Conservation (phyloP, 1,284 basidiomycete species). For the Malassezia equina region DNA sequence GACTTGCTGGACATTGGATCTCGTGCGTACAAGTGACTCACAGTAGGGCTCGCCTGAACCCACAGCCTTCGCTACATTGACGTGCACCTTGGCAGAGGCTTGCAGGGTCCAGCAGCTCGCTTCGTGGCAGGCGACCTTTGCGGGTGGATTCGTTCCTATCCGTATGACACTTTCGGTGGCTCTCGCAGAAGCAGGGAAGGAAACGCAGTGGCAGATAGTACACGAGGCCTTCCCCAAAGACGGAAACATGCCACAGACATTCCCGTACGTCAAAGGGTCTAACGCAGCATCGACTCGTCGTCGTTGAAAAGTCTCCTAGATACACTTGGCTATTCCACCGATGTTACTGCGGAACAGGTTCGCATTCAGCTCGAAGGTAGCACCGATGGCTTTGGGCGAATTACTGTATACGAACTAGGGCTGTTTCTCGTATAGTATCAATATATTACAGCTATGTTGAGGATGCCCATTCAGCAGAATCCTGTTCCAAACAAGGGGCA, state of each 20-base stretch:
- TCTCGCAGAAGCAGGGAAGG: not conserved
- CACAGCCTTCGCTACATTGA: not conserved
- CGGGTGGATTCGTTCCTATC: conserved; percentile 12
- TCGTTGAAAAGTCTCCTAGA: not conserved
- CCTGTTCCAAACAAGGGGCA: not conserved
- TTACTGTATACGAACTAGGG: conserved; percentile 7
- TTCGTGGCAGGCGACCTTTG: conserved; percentile 6
- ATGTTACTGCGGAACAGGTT: not conserved
- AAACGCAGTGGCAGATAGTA: not conserved
- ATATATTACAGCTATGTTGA: not conserved
- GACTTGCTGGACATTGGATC: conserved; percentile 16
- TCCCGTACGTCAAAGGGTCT: not conserved
- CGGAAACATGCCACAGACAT: conserved; percentile 10
- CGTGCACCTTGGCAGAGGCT: not conserved
- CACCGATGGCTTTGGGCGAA: conserved; percentile 16
- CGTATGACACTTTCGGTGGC: not conserved
- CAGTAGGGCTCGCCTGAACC: conserved; percentile 3
- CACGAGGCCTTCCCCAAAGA: conserved; percentile 7
- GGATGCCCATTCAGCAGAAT: not conserved
- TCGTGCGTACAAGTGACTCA: not conserved
- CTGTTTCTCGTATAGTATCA: not conserved
- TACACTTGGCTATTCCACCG: not conserved
- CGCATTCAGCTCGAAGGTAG: conserved; percentile 12
- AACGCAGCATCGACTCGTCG: not conserved
- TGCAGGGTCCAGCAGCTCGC: not conserved